These are phyloP conservation scores for Corylus avellana DNA, from an alignment of 306 rosid genomes.

Conservation along the genomic window DNA sequence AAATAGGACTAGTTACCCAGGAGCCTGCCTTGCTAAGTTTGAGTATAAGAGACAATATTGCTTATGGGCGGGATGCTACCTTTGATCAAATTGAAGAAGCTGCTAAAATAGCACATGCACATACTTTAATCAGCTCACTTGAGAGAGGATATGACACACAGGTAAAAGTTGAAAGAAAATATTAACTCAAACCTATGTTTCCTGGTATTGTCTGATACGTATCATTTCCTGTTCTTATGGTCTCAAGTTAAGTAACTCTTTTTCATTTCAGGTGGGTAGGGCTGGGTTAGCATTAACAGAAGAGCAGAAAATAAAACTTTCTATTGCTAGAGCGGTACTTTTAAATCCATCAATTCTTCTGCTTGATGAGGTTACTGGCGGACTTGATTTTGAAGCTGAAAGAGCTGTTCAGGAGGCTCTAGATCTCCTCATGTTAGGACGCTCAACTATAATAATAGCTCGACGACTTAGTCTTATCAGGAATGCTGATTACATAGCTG, in stretches of 20 bases:
- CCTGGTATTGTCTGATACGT: conserved; percentile 6
- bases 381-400: conserved; percentile 99
- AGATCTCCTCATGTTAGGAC: conserved; percentile 97
- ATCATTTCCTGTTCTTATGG: conserved; percentile 8
- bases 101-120: conserved; percentile 98
- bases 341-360: conserved; percentile 92
- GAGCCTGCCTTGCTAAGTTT: conserved; percentile 97
- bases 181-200: conserved; percentile 17
- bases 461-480: conserved; percentile 98
- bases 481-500: conserved; percentile 99
- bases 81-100: conserved; percentile 98
- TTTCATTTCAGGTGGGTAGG: conserved; percentile 83
- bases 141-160: conserved; percentile 87
- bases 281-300: conserved; percentile 89
- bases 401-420: conserved; percentile 93
- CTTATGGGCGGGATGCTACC: conserved; percentile 92
- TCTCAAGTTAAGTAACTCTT: conserved; percentile 17
- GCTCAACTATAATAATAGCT: conserved; percentile 97
- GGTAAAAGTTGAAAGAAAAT: conserved; percentile 52
- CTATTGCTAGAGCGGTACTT: conserved; percentile 98
- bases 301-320: conserved; percentile 94
- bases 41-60: conserved; percentile 98
- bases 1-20: conserved; percentile 97
- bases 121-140: conserved; percentile 91
- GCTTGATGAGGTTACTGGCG: conserved; percentile 99